Evolutionary conservation across 768 basidiomycete genomes (phyloP).

Genomic region (Rhizopogon vesiculosus): DNA sequence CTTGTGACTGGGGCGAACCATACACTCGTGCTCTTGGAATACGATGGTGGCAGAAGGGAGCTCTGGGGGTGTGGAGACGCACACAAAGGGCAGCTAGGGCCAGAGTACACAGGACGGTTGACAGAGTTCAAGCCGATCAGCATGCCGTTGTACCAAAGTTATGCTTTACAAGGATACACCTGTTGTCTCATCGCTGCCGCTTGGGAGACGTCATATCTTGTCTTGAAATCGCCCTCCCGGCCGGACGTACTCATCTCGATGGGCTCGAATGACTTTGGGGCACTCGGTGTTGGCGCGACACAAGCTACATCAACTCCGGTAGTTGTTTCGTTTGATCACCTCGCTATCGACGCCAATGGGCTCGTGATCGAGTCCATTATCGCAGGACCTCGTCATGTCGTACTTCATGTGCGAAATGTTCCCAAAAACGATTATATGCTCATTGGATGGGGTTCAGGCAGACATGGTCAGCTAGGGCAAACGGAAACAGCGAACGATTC

Average conservation of each 20-base stretch:
- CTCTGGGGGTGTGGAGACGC: too few relatives aligned
- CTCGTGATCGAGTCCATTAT: conserved; percentile 36
- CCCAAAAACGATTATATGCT: conserved; percentile 30
- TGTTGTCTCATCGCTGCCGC: conserved; percentile 53
- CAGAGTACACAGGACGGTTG: conserved; percentile 18
- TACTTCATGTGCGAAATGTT: conserved; percentile 39
- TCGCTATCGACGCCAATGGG: conserved; percentile 17
- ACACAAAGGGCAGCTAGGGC: conserved; percentile 68
- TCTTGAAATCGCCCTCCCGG: conserved; percentile 38
- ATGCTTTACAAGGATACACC: conserved; percentile 36
- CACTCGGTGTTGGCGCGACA: too few relatives aligned
- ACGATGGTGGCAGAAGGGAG: too few relatives aligned
- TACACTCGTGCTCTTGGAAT: conserved; percentile 1
- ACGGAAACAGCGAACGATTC: conserved; percentile 5
- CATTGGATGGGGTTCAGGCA: conserved; percentile 71
- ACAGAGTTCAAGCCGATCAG: conserved; percentile 44
- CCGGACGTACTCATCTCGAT: conserved; percentile 66
- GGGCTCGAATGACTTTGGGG: conserved; percentile 49
- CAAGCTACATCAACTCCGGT: conserved; percentile 5
- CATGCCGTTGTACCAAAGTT: conserved; percentile 28
- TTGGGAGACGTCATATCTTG: conserved; percentile 86
- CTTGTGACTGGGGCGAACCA: too few relatives aligned
- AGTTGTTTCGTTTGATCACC: conserved; percentile 10
- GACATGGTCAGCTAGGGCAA: conserved; percentile 49
- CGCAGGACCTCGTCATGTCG: conserved; percentile 65